Percentiles rank a stretch among this genome's conserved stretches.
phyloP scores from a whole-genome alignment of 495 filamentous ascomycete genomes.

The Hypomontagnella submonticulosa region DNA sequence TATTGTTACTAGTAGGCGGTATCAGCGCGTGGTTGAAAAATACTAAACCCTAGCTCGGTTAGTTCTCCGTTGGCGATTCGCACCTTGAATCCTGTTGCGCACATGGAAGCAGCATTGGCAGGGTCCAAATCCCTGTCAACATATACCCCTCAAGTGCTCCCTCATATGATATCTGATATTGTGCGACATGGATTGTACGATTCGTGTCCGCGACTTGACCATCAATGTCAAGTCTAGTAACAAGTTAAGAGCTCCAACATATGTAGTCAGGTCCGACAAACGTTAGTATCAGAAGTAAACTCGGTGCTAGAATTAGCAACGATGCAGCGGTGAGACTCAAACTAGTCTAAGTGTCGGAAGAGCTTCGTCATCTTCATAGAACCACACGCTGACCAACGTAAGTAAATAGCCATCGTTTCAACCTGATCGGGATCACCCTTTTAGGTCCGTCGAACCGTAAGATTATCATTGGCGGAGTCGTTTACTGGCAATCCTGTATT shows the following conservation, averaged over 20 bases:
- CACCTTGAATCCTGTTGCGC: conserved; percentile 20
- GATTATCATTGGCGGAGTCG: background rate
- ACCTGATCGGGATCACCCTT: no score
- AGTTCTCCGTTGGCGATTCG: conserved; percentile 28
- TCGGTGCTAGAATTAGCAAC: background rate
- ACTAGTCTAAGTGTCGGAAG: background rate
- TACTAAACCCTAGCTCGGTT: conserved; percentile 31
- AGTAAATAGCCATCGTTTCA: background rate
- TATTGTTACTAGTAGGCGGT: conserved; percentile 27
- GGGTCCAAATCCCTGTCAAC: conserved; percentile 34
- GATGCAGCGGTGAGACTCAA: conserved; percentile 20
- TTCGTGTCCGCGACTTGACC: conserved; percentile 15
- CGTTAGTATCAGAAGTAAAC: conserved; percentile 9
- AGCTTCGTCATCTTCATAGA: no score
- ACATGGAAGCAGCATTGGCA: conserved; percentile 18
- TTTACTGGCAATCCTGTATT: conserved; percentile 1
- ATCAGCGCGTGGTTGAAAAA: conserved; percentile 43
- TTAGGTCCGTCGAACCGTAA: background rate
- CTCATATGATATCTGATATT: conserved; percentile 34
- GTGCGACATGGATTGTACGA: conserved; percentile 28
- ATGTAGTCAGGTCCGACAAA: background rate
- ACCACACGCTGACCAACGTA: background rate
- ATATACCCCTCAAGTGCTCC: conserved; percentile 34
- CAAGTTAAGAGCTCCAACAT: background rate
- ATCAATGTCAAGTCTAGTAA: conserved; percentile 12